Evolutionary conservation across 1,139 yeast genomes (phyloP), one percentile per base, ranked within the genome.

Genomic region (Sugiyamaella xylanicola): DNA sequence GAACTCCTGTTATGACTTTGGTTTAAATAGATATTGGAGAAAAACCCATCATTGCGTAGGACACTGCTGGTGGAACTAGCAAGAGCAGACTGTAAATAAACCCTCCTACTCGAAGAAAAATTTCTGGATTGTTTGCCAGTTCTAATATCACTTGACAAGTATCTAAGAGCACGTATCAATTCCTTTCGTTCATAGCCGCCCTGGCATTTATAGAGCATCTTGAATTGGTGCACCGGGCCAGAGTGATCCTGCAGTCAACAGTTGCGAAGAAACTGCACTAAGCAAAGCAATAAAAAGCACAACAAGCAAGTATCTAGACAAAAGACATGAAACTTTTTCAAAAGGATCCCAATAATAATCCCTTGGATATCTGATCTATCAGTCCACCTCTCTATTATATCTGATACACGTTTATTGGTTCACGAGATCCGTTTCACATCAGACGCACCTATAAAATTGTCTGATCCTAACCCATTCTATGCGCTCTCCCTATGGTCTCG

Each of bases 21-120:
- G 11, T 13, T 45, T 4, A 45, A 19, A 45, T 16, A 29, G 32
- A 45, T 9, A 29, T 45, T 45, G 4, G 49, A 45, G 20, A 20
- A 45, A 29, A 45, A 45, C 3, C n/a, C 13, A 35, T 45, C 25
- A 15, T 16, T 4, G 29, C 16, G 17, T n/a, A 8, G 20, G 49
- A 27, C 20, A 35, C 9, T 13, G 40, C 32, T 39, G 4, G 42
- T 15, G 21, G 17, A 27, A 9, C 32, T 15, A 15, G 7, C 36
- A 15, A 15, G 13, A n/a, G 13, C 22, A 17, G 29, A 43, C 36
- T 32, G n/a, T 11, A 20, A 21, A 9, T 25, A 19, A 4, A 21
- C 19, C 17, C 16, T 45, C 17, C 40, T 17, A 7, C 4, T 32
- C 40, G 36, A 32, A 20, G 48, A 29, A 19, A 32, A 32, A 11